Evolutionary conservation across 2,329 filamentous ascomycete genomes (phyloP), one percentile per base, ranked within the genome.

Genomic region (Colletotrichum cereale): DNA sequence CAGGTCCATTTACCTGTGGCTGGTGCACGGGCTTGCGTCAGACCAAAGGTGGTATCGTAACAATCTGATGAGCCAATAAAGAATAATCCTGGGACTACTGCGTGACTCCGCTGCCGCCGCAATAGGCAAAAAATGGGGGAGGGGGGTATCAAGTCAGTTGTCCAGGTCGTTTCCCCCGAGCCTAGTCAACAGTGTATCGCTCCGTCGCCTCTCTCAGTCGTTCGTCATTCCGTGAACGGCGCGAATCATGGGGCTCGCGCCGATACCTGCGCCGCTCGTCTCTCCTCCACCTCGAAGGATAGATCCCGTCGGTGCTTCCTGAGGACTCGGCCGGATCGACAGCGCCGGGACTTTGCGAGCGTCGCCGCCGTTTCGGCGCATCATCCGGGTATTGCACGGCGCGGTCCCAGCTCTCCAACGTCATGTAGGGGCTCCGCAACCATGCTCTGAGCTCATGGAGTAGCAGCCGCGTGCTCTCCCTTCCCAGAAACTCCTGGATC

Each of bases 361-460:
- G 56, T 53, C 65, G 56, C 53, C 61, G 63, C 21, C 72, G 55
- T n/a, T 73, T 70, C 1, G 48, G 48, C 14, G 26, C 31, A 21
- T 47, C 34, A 29, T 71, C 40, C 29, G 71, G 73, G 47, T 97
- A 97, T 80, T 96, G 93, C 18, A 95, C 93, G 74, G 90, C 85
- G 24, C 87, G 84, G 82, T 98, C 96, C 94, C 95, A 98, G 57
- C 92, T 91, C 62, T 89, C 86, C 11, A 97, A 80, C 11, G 87
- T 90, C 2, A 81, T 85, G 77, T 90, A 96, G 0, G 95, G 95
- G 79, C 95, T 97, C 67, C 94, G 87, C 75, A 98, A 81, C 90
- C 93, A 98, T 14, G 90, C 89, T 72, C 91, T 88, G 72, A 98
- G 81, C 82, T 98, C 96, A 81, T 98, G 96, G 71, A 97, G 81